These are phyloP conservation scores for Cercospora zeae-maydis DNA, from an alignment of 2,329 filamentous ascomycete species.

Conservation along the genomic window DNA sequence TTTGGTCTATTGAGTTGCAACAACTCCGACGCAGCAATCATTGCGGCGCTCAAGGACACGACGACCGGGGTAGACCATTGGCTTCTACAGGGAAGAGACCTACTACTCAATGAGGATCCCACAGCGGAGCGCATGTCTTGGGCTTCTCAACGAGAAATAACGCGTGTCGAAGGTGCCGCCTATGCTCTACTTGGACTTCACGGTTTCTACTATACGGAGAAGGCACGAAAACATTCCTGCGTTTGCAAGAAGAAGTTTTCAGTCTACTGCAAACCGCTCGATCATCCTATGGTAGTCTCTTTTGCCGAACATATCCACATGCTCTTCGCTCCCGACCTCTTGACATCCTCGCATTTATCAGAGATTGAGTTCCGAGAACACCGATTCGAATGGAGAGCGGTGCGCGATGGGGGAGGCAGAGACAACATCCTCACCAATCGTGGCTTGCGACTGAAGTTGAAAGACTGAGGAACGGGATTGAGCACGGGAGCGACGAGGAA, in stretches of 20 bases:
- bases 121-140: slow-evolving; percentile 7
- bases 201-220: slow-evolving; percentile 19
- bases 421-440: not conserved
- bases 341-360: too few relatives aligned
- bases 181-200: slow-evolving; percentile 22
- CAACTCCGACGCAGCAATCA: not conserved
- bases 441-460: not conserved
- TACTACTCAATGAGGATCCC: not conserved
- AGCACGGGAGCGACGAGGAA: too few relatives aligned
- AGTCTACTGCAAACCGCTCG: slow-evolving; percentile 5
- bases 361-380: not conserved
- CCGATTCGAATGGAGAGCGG: not conserved
- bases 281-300: not conserved
- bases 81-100: not conserved
- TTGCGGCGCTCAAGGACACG: not conserved
- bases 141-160: slow-evolving; percentile 12
- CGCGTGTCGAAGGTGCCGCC: slow-evolving; percentile 13
- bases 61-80: not conserved
- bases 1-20: not conserved
- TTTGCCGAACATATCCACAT: not conserved
- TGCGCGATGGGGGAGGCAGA: not conserved
- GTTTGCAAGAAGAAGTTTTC: slow-evolving; percentile 23
- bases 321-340: not conserved
- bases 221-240: slow-evolving; percentile 18
- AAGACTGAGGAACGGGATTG: too few relatives aligned